phyloP scores from a whole-genome alignment of 805 yeast genomes.

The Cyberlindnera maritima region DNA sequence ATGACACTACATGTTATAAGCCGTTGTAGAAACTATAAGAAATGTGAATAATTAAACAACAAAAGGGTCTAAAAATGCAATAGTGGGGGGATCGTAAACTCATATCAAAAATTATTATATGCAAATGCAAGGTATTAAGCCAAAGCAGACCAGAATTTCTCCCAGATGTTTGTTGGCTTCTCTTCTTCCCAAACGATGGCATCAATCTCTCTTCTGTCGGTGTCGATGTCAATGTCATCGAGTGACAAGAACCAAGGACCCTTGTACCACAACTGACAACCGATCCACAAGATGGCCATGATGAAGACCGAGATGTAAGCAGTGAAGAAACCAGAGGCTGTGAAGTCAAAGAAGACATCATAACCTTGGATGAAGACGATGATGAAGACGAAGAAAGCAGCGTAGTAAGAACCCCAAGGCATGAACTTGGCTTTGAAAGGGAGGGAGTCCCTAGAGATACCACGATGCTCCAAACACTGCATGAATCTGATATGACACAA shows the following conservation, averaged over 20 bases:
- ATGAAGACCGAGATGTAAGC: slow-evolving; percentile 72
- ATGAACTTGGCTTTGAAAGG: slow-evolving; percentile 72
- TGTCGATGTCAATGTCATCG: slow-evolving; percentile 27
- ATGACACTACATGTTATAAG: slow-evolving; percentile 3
- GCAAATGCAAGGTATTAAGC: slow-evolving; percentile 6
- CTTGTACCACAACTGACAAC: slow-evolving; percentile 52
- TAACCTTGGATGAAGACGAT: slow-evolving; percentile 75
- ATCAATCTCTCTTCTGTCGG: slow-evolving; percentile 29
- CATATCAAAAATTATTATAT: background rate
- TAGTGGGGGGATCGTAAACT: background rate
- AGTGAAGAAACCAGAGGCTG: slow-evolving; percentile 60
- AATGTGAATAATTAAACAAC: background rate
- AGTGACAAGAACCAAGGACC: slow-evolving; percentile 38
- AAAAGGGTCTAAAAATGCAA: background rate
- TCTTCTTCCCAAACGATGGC: slow-evolving; percentile 55
- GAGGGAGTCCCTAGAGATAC: slow-evolving; percentile 61
- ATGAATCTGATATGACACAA: slow-evolving; percentile 70
- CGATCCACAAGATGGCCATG: slow-evolving; percentile 53
- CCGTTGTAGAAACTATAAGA: background rate
- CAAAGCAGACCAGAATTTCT: slow-evolving; percentile 45
- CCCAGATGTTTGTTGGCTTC: slow-evolving; percentile 51
- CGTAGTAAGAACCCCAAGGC: slow-evolving; percentile 68
- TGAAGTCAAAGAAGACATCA: slow-evolving; percentile 54
- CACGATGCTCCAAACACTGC: slow-evolving; percentile 58
- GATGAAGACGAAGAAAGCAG: slow-evolving; percentile 49